Percentiles rank a stretch among this genome's conserved stretches.
Evolutionary conservation across 2,329 filamentous ascomycete genomes (phyloP).

Genomic region (Phoma sp.): DNA sequence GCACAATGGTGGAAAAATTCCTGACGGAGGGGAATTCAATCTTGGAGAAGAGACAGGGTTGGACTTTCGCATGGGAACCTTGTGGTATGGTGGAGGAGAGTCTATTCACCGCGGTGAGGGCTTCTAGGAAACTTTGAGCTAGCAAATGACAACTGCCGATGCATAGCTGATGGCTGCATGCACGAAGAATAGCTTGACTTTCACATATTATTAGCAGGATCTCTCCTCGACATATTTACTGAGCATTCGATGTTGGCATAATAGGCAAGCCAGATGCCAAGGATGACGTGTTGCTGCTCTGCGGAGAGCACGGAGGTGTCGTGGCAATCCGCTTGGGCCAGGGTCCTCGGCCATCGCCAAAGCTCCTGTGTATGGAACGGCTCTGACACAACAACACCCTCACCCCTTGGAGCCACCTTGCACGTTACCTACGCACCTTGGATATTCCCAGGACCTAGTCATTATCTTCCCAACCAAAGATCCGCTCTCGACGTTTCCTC

Average conservation of each 20-base stretch:
- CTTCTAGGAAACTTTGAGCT: conserved; percentile 39
- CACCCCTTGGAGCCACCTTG: conserved; percentile 9
- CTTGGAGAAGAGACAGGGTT: conserved; percentile 86
- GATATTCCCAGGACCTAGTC: neutral
- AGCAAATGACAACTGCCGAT: too few relatives aligned
- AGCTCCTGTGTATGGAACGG: conserved; percentile 19
- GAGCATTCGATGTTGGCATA: neutral
- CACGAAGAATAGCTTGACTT: neutral
- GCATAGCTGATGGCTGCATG: too few relatives aligned
- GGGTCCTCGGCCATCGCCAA: conserved; percentile 8
- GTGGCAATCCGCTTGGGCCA: conserved; percentile 16
- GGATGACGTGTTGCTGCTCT: conserved; percentile 8
- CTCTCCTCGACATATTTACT: neutral
- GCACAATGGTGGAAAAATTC: conserved; percentile 47
- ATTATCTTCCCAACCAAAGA: neutral
- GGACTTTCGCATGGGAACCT: conserved; percentile 72
- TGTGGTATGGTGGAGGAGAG: conserved; percentile 80
- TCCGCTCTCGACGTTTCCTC: neutral
- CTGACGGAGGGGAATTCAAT: conserved; percentile 73
- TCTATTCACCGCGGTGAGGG: conserved; percentile 64
- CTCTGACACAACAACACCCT: conserved; percentile 25
- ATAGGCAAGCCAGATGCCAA: neutral
- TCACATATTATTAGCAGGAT: neutral
- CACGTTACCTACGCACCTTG: neutral
- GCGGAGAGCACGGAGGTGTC: conserved; percentile 16